A percentile compares a stretch with the other conserved stretches of the same genome.
These are phyloP conservation scores for Dendrocalamus latiflorus DNA, from an alignment of 202 grass and related monocot genomes.

Conservation along the genomic window DNA sequence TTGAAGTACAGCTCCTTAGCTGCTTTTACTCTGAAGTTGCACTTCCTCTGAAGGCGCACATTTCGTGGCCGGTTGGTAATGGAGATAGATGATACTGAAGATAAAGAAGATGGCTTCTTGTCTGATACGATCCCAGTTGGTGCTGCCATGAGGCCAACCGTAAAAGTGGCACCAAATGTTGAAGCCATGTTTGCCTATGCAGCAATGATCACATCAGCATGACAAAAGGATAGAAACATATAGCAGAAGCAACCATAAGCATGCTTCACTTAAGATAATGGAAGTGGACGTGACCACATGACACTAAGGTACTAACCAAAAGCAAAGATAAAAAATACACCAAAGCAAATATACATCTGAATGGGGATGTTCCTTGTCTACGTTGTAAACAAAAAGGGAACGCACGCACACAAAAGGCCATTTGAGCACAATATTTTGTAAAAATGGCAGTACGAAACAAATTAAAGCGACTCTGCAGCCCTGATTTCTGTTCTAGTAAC, in stretches of 20 bases:
- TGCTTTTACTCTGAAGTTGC: conserved; percentile 69
- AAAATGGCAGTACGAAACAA: not conserved
- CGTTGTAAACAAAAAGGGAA: not conserved
- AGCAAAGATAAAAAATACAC: not conserved
- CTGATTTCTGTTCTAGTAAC: not conserved
- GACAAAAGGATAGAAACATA: not conserved
- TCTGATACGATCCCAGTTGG: conserved; percentile 38
- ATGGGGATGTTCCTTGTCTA: not conserved
- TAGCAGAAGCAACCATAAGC: not conserved
- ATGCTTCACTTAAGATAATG: not conserved
- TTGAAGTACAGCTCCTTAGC: conserved; percentile 98
- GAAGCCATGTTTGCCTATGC: conserved; percentile 64
- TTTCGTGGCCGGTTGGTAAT: conserved; percentile 23
- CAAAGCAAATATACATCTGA: not conserved
- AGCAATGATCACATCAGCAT: not conserved
- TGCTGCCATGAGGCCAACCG: conserved; percentile 64
- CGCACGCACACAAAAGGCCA: not conserved
- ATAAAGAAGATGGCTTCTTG: conserved; percentile 46
- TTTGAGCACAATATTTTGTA: not conserved
- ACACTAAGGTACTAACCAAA: not conserved
- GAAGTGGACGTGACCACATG: not conserved
- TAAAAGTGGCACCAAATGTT: conserved; percentile 63
- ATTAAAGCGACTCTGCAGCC: not conserved
- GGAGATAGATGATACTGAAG: conserved; percentile 40
- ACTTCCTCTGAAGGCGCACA: conserved; percentile 50